Base-by-base conservation (phyloP, 495 filamentous ascomycete species). In the Penicillium crystallinum region DNA sequence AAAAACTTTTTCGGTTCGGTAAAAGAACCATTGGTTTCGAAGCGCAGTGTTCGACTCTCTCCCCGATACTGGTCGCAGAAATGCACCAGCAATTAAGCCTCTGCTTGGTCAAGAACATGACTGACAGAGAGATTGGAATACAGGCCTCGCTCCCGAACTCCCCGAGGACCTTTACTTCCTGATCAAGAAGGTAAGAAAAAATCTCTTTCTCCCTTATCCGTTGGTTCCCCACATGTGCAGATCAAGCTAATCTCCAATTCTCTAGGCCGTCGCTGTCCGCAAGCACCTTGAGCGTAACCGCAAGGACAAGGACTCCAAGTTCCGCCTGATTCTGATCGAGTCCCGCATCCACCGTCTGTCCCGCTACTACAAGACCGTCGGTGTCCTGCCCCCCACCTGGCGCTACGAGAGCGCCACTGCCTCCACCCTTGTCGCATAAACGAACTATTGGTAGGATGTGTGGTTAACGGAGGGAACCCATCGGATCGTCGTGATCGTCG, bases 201-300 rank as follows among this genome's bases (percentile, higher is more conserved):
- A 18, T 40, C 17, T 52, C 22, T 34, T 36, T 17, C 37, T 39
- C 19, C 10, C 29, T 8, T n/a, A 34, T 56, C 4, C 25, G 31
- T 21, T 43, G 7, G n/a, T 14, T 37, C 19, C 44, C n/a, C 7
- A 21, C 18, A 17, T 6, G 3, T 33, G 14, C 18, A 29, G 21
- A 36, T 17, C 18, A 25, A 3, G 23, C 52, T 55, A 63, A 57
- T 44, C 2, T 37, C 4, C 30, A 31, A 29, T 18, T 11, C 29
- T 29, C 30, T 31, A 91, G 90, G 92, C 92, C 64, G 92, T 97
- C 69, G 86, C 92, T 69, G 93, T 99, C 79, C 93, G 95, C 78
- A 99, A 99, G 89, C 95, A 97, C 79, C 89, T 99, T 61, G 91
- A 97, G 83, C 87, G 90, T 77, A 99, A 99, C 84, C 91, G 93